A percentile compares a stretch with the other conserved stretches of the same genome.
Conservation (phyloP, 257 asterid genomes). For the Nicotiana noctiflora region DNA sequence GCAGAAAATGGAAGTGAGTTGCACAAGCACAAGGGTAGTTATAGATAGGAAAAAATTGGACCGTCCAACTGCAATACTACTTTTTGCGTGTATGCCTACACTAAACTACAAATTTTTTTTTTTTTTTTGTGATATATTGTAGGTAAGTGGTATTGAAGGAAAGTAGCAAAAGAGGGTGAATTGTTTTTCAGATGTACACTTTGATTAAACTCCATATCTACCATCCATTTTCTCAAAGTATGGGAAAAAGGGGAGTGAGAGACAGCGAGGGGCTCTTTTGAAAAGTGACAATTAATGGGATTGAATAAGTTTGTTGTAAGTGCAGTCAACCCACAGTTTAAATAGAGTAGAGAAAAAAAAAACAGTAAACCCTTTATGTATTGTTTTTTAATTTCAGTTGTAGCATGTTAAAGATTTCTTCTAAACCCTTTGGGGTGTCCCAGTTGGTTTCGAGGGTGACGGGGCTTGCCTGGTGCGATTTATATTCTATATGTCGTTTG, state of each 20-base stretch:
- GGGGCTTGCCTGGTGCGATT: no score
- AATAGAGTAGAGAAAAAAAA: constrained; percentile 2
- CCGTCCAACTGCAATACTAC: constrained; percentile 26
- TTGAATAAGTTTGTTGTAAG: constrained; percentile 23
- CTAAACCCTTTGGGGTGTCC: no score
- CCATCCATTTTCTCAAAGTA: constrained; percentile 36
- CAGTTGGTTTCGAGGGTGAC: no score
- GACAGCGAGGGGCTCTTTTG: constrained; percentile 30
- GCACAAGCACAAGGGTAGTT: constrained; percentile 35
- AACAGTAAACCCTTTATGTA: constrained; percentile 5
- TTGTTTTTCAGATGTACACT: constrained; percentile 18
- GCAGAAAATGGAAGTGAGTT: constrained; percentile 62
- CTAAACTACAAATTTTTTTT: background rate
- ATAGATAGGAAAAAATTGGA: constrained; percentile 40
- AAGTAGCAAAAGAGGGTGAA: constrained; percentile 17
- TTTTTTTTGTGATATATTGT: background rate
- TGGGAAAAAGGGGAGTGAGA: constrained; percentile 52
- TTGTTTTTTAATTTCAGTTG: background rate
- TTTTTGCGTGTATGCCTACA: constrained; percentile 15
- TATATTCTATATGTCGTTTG: no score
- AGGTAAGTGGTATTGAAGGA: constrained; percentile 11
- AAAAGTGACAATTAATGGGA: constrained; percentile 43
- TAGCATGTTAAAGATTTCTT: background rate
- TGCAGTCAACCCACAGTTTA: constrained; percentile 24
- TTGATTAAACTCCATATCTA: constrained; percentile 25